phyloP scores from a whole-genome alignment of 208 protist genomes.

The Trypanosoma cruzi region DNA sequence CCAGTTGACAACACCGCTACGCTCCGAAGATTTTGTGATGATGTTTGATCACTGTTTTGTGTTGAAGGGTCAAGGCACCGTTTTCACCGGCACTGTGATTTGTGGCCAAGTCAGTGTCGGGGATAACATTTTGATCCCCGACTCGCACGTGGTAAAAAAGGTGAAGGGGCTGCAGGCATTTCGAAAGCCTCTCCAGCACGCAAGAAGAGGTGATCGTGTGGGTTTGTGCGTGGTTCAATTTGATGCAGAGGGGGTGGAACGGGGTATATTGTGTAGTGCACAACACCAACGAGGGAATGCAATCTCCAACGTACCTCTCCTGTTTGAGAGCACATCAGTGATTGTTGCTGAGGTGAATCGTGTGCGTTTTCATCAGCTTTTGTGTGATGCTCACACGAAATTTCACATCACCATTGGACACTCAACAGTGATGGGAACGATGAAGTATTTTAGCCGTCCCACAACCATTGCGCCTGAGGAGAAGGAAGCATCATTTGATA shows the following conservation, averaged over 20 bases:
- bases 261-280: conserved; percentile 78
- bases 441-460: conserved; percentile 67
- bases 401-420: conserved; percentile 91
- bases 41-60: conserved; percentile 98
- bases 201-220: conserved; percentile 86
- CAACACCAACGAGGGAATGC: background rate
- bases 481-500: conserved; percentile 24
- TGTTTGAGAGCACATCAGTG: conserved; percentile 25
- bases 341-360: conserved; percentile 67
- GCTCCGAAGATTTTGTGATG: conserved; percentile 87
- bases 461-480: background rate
- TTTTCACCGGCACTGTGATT: conserved; percentile 97
- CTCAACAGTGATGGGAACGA: conserved; percentile 82
- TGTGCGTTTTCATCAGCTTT: conserved; percentile 79
- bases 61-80: conserved; percentile 95
- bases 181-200: conserved; percentile 74
- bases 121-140: conserved; percentile 89
- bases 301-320: background rate
- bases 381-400: conserved; percentile 60
- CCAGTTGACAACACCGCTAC: conserved; percentile 8
- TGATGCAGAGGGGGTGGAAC: conserved; percentile 87
- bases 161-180: conserved; percentile 97
- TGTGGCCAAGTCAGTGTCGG: conserved; percentile 78
- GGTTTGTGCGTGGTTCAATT: conserved; percentile 95
- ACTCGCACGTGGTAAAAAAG: conserved; percentile 70